Conservation (phyloP, 129 eudicot genomes). For the Escallonia rubra region DNA sequence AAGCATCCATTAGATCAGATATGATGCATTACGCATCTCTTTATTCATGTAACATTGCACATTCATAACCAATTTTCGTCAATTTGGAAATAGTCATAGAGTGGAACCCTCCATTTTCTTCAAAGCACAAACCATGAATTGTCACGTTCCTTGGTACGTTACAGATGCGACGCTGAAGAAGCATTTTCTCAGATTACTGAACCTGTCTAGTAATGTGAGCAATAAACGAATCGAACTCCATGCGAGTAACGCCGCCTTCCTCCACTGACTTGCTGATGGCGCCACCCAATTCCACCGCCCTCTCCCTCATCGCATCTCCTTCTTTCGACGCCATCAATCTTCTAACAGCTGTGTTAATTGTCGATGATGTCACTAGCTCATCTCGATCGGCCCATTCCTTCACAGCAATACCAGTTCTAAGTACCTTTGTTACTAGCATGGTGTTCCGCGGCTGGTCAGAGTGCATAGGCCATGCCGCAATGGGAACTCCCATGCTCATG, state of each 20-base stretch:
- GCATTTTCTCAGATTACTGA: no score
- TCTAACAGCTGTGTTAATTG: slow-evolving; percentile 30
- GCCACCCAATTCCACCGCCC: slow-evolving; percentile 29
- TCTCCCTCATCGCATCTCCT: slow-evolving; percentile 37
- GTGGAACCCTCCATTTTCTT: no score
- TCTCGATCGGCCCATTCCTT: neutral
- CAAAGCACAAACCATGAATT: no score
- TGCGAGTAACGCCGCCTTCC: slow-evolving; percentile 23
- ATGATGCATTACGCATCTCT: no score
- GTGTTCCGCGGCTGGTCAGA: neutral
- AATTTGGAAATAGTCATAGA: no score
- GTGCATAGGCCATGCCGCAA: neutral
- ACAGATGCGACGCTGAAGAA: no score
- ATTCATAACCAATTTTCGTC: no score
- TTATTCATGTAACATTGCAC: no score
- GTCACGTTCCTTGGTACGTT: no score
- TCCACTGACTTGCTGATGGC: slow-evolving; percentile 17
- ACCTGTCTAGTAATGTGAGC: slow-evolving; percentile 29
- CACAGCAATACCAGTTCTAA: neutral
- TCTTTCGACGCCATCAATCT: slow-evolving; percentile 35
- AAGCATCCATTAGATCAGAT: no score
- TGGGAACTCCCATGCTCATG: neutral
- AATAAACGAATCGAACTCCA: slow-evolving; percentile 39
- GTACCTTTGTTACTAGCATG: neutral
- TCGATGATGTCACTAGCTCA: slow-evolving; percentile 12